These are phyloP conservation scores for Simmondsia chinensis DNA, from an alignment of 148 eudicot species.

Conservation along the genomic window DNA sequence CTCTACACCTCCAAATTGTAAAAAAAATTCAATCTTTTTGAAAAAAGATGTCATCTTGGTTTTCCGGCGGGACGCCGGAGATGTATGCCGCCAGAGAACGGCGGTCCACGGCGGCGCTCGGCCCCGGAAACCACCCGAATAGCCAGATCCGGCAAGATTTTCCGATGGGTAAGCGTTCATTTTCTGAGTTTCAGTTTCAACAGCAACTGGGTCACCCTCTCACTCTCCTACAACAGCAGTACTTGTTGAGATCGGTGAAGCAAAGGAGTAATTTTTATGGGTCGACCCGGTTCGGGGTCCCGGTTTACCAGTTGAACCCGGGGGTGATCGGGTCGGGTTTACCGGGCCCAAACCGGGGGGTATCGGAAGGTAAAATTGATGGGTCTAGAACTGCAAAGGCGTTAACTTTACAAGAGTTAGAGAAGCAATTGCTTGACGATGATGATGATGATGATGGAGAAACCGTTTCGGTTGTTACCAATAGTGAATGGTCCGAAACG, in stretches of 20 bases:
- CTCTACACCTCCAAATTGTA: conserved; percentile 8
- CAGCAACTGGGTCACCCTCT: conserved; percentile 14
- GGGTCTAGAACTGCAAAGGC: conserved; percentile 19
- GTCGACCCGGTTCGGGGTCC: conserved; percentile 37
- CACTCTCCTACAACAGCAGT: conserved; percentile 10
- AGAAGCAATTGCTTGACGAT: conserved; percentile 64
- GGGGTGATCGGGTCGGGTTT: neutral
- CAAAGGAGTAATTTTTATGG: conserved; percentile 30
- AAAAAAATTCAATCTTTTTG: neutral
- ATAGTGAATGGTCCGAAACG: conserved; percentile 88
- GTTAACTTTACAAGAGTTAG: conserved; percentile 55
- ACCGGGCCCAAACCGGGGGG: neutral
- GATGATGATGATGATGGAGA: conserved; percentile 40
- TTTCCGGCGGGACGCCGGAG: conserved; percentile 30
- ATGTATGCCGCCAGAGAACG: conserved; percentile 17
- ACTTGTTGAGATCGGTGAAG: conserved; percentile 47
- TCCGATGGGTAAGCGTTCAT: conserved; percentile 57
- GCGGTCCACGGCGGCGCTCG: conserved; percentile 16
- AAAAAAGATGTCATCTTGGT: conserved; percentile 50
- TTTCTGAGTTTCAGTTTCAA: conserved; percentile 53
- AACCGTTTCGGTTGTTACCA: conserved; percentile 52
- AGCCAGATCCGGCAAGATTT: conserved; percentile 45
- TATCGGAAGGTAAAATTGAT: conserved; percentile 13
- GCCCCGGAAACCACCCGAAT: conserved; percentile 25
- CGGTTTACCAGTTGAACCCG: conserved; percentile 21